Percentiles rank a stretch among this genome's conserved stretches.
Evolutionary conservation across 2,329 filamentous ascomycete genomes (phyloP).

Genomic region (Monilinia fructigena): DNA sequence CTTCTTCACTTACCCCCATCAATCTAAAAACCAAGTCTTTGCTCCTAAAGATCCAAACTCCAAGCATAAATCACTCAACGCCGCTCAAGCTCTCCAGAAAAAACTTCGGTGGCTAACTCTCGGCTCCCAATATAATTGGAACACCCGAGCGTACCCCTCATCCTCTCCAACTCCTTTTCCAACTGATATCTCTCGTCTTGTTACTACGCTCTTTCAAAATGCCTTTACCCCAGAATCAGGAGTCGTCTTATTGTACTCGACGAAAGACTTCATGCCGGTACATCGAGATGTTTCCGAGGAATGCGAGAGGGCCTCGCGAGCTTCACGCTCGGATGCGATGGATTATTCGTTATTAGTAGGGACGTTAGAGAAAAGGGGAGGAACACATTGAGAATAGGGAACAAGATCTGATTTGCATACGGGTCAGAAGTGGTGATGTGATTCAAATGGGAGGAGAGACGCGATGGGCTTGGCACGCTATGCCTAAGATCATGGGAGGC

Average conservation of each 20-base stretch:
- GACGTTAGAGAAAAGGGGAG: conserved; percentile 32
- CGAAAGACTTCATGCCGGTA: conserved; percentile 86
- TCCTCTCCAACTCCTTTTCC: conserved; percentile 70
- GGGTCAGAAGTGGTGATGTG: conserved; percentile 80
- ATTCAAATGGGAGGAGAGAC: conserved; percentile 84
- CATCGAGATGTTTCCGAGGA: conserved; percentile 92
- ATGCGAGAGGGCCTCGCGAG: conserved; percentile 77
- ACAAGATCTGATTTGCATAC: conserved; percentile 52
- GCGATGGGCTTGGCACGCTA: conserved; percentile 91
- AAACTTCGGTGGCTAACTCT: conserved; percentile 92
- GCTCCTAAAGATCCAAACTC: conserved; percentile 55
- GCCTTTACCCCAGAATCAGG: conserved; percentile 76
- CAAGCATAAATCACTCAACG: conserved; percentile 71
- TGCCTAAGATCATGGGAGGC: conserved; percentile 77
- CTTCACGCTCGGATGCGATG: conserved; percentile 85
- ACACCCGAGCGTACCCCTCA: conserved; percentile 73
- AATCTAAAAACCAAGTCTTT: conserved; percentile 60
- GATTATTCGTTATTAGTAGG: conserved; percentile 78
- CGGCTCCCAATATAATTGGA: conserved; percentile 96
- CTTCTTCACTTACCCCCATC: conserved; percentile 55
- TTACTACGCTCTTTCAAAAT: conserved; percentile 69
- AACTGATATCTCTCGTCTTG: conserved; percentile 64
- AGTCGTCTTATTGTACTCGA: conserved; percentile 88
- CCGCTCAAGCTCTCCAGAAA: conserved; percentile 70
- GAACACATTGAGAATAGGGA: conserved; percentile 35